A percentile compares a stretch with the other conserved stretches of the same genome.
Conservation (phyloP, 2,329 filamentous ascomycete genomes). For the Penicillium sp. region DNA sequence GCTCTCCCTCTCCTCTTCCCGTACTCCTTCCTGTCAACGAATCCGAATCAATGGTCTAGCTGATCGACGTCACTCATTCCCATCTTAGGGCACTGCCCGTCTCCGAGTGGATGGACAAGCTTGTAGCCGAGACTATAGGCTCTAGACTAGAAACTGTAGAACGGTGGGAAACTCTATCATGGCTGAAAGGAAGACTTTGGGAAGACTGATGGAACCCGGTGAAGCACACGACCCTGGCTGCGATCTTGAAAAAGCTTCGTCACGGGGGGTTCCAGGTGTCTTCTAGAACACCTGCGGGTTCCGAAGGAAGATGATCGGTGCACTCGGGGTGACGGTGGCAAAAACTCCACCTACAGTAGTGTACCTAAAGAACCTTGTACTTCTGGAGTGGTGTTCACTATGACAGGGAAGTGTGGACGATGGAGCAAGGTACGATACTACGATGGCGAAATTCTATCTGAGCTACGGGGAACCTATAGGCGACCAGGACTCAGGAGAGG, state of each 20-base stretch:
- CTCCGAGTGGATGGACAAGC: not conserved
- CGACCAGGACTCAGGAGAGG: not conserved
- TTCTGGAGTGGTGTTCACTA: not conserved
- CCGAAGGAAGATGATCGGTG: conserved; percentile 14
- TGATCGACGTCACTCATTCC: conserved; percentile 31
- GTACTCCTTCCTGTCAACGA: not conserved
- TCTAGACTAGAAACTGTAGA: not conserved
- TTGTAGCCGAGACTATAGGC: not conserved
- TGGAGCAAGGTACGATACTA: not conserved
- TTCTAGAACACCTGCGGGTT: conserved; percentile 41
- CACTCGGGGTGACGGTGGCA: conserved; percentile 7
- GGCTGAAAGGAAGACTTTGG: not conserved
- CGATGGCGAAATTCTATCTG: not conserved
- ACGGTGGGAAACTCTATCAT: not conserved
- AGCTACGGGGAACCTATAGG: not conserved
- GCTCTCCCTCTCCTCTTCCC: not conserved
- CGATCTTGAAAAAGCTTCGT: conserved; percentile 31
- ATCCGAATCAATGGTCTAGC: not conserved
- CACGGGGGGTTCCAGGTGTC: conserved; percentile 39
- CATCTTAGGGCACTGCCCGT: not conserved
- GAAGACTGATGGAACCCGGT: not conserved
- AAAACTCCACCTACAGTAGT: not conserved
- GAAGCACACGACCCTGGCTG: conserved; percentile 11
- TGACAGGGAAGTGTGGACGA: not conserved
- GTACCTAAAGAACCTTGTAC: not conserved